A percentile compares a stretch with the other conserved stretches of the same genome.
Evolutionary conservation across 2,329 filamentous ascomycete genomes (phyloP).

Genomic region (Mycosphaerella arachidis): DNA sequence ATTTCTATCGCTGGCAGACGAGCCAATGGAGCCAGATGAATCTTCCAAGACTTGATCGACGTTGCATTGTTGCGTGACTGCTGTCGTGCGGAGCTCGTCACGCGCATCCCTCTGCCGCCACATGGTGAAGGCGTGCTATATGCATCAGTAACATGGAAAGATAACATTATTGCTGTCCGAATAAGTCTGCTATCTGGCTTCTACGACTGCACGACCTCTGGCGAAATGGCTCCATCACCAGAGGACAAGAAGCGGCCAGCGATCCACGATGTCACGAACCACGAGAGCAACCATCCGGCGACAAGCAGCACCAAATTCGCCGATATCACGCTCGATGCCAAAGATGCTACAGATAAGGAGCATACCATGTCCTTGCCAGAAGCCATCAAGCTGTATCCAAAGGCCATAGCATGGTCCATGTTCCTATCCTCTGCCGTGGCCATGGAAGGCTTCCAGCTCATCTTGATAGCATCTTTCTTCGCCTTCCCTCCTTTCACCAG

Average conservation of each 20-base stretch:
- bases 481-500: slow-evolving; percentile 30
- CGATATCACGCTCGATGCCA: neutral
- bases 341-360: slow-evolving; percentile 20
- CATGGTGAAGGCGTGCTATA: neutral
- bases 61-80: neutral
- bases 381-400: slow-evolving; percentile 29
- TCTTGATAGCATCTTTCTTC: slow-evolving; percentile 35
- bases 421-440: slow-evolving; percentile 36
- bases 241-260: neutral
- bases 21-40: neutral
- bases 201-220: neutral
- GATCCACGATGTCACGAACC: neutral
- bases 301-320: slow-evolving; percentile 1
- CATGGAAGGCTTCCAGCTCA: slow-evolving; percentile 41
- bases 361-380: slow-evolving; percentile 34
- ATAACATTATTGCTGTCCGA: neutral
- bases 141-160: neutral
- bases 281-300: neutral
- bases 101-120: neutral
- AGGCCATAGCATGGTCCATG: slow-evolving; percentile 37
- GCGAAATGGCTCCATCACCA: neutral
- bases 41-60: neutral
- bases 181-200: neutral
- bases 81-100: neutral
- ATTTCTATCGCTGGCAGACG: neutral